A percentile compares a stretch with the other conserved stretches of the same genome.
Conservation (phyloP, 2,329 filamentous ascomycete species). For the Hypoxylon sp. region DNA sequence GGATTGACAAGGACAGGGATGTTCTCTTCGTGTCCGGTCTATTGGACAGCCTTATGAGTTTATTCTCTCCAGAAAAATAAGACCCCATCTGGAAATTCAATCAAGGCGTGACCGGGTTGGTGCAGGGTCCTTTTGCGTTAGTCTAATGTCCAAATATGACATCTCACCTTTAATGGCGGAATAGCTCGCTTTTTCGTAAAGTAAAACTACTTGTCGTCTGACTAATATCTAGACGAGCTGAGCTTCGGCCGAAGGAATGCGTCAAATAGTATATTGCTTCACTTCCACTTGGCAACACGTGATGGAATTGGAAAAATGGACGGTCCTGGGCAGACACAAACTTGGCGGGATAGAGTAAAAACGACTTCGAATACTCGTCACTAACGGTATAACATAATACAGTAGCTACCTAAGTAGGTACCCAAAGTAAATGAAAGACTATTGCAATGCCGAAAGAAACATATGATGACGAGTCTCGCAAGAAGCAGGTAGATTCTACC, state of each 20-base stretch:
- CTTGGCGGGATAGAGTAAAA: too few relatives aligned
- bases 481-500: not conserved
- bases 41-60: constrained; percentile 37
- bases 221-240: not conserved
- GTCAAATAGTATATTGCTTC: not conserved
- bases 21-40: not conserved
- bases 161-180: constrained; percentile 13
- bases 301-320: not conserved
- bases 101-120: constrained; percentile 6
- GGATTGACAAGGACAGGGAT: constrained; percentile 21
- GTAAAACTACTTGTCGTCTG: not conserved
- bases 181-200: constrained; percentile 2
- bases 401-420: too few relatives aligned
- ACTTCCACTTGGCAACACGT: constrained; percentile 13
- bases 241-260: constrained; percentile 19
- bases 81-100: constrained; percentile 16
- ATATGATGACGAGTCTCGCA: constrained; percentile 1
- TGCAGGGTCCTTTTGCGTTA: constrained; percentile 29
- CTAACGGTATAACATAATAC: not conserved
- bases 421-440: not conserved
- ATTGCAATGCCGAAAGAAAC: not conserved
- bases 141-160: constrained; percentile 1
- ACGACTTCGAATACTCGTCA: not conserved
- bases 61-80: constrained; percentile 5
- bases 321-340: too few relatives aligned